These are phyloP conservation scores for Gastrodia elata DNA, from an alignment of 106 monocot species.

Conservation along the genomic window DNA sequence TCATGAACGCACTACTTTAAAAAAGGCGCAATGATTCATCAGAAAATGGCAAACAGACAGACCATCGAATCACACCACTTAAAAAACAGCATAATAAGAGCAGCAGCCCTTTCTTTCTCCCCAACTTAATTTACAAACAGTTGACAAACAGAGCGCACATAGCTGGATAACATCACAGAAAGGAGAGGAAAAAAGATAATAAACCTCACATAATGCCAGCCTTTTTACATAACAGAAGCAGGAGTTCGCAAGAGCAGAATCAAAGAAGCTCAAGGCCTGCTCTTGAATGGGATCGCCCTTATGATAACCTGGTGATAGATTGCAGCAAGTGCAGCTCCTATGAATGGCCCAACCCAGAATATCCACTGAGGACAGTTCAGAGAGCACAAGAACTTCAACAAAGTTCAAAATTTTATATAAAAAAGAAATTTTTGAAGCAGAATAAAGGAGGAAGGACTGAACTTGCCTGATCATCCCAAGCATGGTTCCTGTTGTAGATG, in stretches of 20 bases:
- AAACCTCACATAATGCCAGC: not conserved
- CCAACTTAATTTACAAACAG: not conserved
- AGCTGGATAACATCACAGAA: not conserved
- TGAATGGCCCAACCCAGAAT: conserved; percentile 33
- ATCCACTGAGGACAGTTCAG: conserved; percentile 23
- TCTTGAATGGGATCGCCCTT: conserved; percentile 24
- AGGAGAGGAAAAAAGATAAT: not conserved
- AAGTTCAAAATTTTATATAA: no score
- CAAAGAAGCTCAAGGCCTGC: conserved; percentile 9
- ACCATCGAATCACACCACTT: not conserved
- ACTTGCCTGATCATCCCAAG: conserved; percentile 11
- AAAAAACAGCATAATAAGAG: not conserved
- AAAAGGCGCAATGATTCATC: not conserved
- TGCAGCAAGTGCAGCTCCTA: conserved; percentile 22
- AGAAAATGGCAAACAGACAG: not conserved
- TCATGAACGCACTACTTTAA: no score
- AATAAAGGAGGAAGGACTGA: not conserved
- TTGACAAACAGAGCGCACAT: not conserved
- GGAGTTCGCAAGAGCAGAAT: no score
- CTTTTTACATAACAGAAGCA: no score
- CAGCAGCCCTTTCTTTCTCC: not conserved
- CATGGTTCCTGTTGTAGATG: conserved; percentile 9
- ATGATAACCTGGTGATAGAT: conserved; percentile 22
- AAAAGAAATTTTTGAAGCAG: no score
- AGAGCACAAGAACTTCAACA: no score